A percentile compares a stretch with the other conserved stretches of the same genome.
Evolutionary conservation across 148 eudicot species (phyloP).

Genomic region (Linanthus parryae): DNA sequence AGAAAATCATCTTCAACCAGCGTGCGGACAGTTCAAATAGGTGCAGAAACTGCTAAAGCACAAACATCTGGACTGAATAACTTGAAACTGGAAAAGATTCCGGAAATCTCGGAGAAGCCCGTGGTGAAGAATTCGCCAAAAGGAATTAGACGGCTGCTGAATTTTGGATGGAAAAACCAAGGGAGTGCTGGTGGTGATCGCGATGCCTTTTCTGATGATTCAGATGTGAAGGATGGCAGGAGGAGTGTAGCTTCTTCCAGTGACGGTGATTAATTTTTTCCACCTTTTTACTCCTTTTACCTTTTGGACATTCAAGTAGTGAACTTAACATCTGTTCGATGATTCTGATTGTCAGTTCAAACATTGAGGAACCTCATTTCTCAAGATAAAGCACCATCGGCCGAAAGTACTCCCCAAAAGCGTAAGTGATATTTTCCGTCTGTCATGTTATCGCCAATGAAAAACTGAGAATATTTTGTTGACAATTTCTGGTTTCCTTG

Average conservation of each 20-base stretch:
- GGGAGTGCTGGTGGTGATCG: conserved; percentile 46
- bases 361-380: conserved; percentile 75
- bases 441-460: not conserved
- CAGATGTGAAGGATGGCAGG: conserved; percentile 24
- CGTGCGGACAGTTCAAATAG: conserved; percentile 18
- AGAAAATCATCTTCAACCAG: conserved; percentile 42
- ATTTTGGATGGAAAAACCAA: conserved; percentile 66
- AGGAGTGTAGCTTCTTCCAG: conserved; percentile 33
- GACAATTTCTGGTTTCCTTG: conserved; percentile 8
- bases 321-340: conserved; percentile 13
- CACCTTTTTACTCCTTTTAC: not conserved
- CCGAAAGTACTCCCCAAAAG: conserved; percentile 52
- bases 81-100: conserved; percentile 29
- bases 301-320: not conserved
- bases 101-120: conserved; percentile 49
- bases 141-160: conserved; percentile 77
- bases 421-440: conserved; percentile 38
- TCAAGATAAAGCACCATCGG: conserved; percentile 48
- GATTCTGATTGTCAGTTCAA: conserved; percentile 33
- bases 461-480: not conserved
- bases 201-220: conserved; percentile 31
- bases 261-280: conserved; percentile 44
- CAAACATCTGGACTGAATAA: conserved; percentile 36
- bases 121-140: conserved; percentile 60
- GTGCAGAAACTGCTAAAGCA: conserved; percentile 24